These are phyloP conservation scores for Tanacetum coccineum DNA, from an alignment of 129 eudicot genomes.

Conservation along the genomic window DNA sequence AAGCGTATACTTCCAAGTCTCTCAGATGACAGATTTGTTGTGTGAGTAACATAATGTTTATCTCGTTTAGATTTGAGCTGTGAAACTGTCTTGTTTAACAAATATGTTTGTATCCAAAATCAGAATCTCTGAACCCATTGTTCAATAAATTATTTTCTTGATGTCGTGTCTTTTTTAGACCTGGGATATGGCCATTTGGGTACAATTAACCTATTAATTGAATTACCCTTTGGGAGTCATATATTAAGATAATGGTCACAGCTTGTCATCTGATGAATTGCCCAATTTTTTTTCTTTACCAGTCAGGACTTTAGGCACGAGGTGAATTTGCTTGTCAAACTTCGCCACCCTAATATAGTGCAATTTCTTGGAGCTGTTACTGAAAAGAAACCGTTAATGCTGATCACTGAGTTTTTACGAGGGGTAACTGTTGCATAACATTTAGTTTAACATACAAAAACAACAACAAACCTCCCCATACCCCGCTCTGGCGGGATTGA, in stretches of 20 bases:
- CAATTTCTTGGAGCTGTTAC: constrained; percentile 99
- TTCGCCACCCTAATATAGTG: constrained; percentile 96
- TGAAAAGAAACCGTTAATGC: constrained; percentile 87
- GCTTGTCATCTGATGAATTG: constrained; percentile 9
- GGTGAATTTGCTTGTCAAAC: constrained; percentile 96
- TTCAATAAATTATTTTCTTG: not conserved
- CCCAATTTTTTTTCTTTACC: constrained; percentile 13
- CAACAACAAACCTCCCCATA: too few relatives aligned
- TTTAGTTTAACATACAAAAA: not conserved
- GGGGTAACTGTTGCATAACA: constrained; percentile 51
- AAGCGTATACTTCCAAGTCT: constrained; percentile 96
- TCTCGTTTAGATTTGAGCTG: not conserved
- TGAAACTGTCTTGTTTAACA: not conserved
- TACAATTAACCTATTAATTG: not conserved
- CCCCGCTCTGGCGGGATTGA: too few relatives aligned
- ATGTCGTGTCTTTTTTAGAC: too few relatives aligned
- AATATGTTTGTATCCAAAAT: not conserved
- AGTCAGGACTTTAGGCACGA: constrained; percentile 99
- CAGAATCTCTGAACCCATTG: not conserved
- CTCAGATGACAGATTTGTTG: constrained; percentile 89
- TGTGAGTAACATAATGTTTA: constrained; percentile 40
- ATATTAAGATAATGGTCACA: not conserved
- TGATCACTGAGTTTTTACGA: constrained; percentile 86
- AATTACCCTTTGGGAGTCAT: not conserved
- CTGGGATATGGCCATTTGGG: too few relatives aligned